Base-by-base conservation (phyloP, 2,329 filamentous ascomycete genomes). In the Capronia epimyces region DNA sequence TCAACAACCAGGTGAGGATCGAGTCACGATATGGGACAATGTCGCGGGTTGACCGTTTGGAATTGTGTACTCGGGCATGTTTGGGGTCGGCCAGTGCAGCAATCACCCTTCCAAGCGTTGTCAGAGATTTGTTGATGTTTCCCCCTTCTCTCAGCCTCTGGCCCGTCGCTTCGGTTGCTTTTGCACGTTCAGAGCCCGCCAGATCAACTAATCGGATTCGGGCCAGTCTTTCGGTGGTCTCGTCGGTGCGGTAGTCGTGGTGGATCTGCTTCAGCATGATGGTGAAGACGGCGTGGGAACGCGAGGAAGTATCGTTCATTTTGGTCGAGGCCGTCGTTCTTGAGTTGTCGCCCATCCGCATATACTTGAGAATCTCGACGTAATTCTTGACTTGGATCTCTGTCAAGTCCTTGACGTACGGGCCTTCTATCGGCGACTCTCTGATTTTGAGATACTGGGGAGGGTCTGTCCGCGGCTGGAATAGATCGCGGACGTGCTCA, bases 121-220 rank as follows among this genome's bases (percentile, higher is more conserved):
- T 96, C 31, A 98, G 80, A 8, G 91, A 97, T 71, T 97, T 96
- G 77, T 98, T 98, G 80, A 98, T 98, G 68, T 97, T 96, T 63
- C 88, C 91, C 44, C 93, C 93, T 71, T 98, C 93, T 50, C 91
- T 84, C 18, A 98, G 79, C 25, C 93, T 83, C 62, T 86, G 83
- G 10, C 93, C 93, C 0, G 90, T 97, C 1, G 93, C 93, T 71
- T 97, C 91, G 31, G 93, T 98, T 1, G 89, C 84, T 68, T 95
- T 96, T 55, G 93, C 93, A 48, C 93, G 82, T 71, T 98, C 93
- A 42, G 89, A 95, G 37, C 93, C 93, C 12, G 93, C 93, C 44
- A 98, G 77, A 70, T 98, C 93, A 27, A 98, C 93, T 2, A 98
- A 78, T 13, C 93, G 84, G 71, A 98, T 98, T 47, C 93, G 85